Evolutionary conservation across 2,329 filamentous ascomycete genomes (phyloP), one percentile per base, ranked within the genome.

Genomic region (Pseudophaeomoniella oleicola): DNA sequence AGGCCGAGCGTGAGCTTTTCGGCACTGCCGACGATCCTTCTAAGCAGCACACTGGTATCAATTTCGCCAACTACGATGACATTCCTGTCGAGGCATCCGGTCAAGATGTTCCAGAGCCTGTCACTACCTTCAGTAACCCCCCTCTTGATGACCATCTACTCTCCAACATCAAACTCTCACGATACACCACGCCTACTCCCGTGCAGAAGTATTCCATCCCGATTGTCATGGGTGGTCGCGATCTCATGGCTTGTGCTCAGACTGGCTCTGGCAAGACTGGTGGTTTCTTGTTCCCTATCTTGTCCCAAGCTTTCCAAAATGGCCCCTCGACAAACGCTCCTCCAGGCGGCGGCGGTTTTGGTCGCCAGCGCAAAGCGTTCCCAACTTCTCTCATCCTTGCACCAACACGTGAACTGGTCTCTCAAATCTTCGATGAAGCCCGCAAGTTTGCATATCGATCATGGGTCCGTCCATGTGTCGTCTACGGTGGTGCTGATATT

Each of bases 51-150:
- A 94, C 86, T 19, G 90, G 90, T 63, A 96, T 98, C 81, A 98
- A 98, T 75, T 98, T 98, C 59, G 81, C 94, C 69, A 98, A 98
- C 72, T 98, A 98, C 65, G 90, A 98, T 56, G 90, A 98, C 62
- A 98, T 98, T 48, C 90, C 90, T 38, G 90, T 98, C 46, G 90
- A 96, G 66, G 90, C 90, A 45, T 94, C 88, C 42, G 90, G 90
- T 42, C 79, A 85, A 37, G 77, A 93, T 55, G 86, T 96, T 37
- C 90, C 90, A 32, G 90, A 96, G 55, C 81, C 88, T 30, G 84
- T 94, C 48, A 78, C 78, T 47, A 72, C 77, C 43, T 98, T 98
- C 73, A 85, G 76, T 56, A 93, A 90, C 64, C 90, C 90, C 47
- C 90, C 90, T 53, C 73, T 98, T 49, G 90, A 98, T 55, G 82